Evolutionary conservation across 441 rosid genomes (phyloP), one percentile per base, ranked within the genome.

Genomic region (Bocquillonia castaneifolia): DNA sequence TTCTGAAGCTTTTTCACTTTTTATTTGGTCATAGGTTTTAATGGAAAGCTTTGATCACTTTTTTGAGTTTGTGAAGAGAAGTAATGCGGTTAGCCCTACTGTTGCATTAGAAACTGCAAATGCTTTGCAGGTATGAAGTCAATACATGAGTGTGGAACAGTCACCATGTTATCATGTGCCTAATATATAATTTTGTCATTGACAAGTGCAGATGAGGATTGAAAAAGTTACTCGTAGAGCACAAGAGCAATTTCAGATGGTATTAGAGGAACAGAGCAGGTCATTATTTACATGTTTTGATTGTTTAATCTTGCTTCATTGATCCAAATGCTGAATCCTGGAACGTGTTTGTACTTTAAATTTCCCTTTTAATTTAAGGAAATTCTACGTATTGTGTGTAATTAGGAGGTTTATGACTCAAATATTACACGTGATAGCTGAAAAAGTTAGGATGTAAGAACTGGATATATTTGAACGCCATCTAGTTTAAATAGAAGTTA

Each of bases 151-250:
- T 36, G 39, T 7, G 36, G 50, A 5, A 7, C 2, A 13, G 54
- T 7, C 51, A 44, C 51, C 48, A 31, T 8, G 48, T 40, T 31
- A 26, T 31, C 26, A 31, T 23, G 25, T 54, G 65, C 52, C 63
- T 80, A 61, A 71, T 74, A 7, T 40, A 45, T 70, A 44, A 40
- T 67, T 67, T 54, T 36, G 34, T 71, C 56, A 32, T 61, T 60
- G 73, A 63, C 48, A 59, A 77, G 63, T 66, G 65, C 84, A 95
- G 99, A 90, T 77, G 81, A 92, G 86, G 81, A 80, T 95, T 58
- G 99, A 91, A 85, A 88, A 86, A 81, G 98, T 92, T 78, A 92
- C 99, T 79, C 96, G 98, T 66, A 79, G 89, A 77, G 98, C 99
- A 9, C 99, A 95, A 78, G 97, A 95, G 84, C 98, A 92, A 71